Percentiles rank a stretch among this genome's conserved stretches.
phyloP scores from a whole-genome alignment of 2,329 filamentous ascomycete species.

The Epichloe elymi region DNA sequence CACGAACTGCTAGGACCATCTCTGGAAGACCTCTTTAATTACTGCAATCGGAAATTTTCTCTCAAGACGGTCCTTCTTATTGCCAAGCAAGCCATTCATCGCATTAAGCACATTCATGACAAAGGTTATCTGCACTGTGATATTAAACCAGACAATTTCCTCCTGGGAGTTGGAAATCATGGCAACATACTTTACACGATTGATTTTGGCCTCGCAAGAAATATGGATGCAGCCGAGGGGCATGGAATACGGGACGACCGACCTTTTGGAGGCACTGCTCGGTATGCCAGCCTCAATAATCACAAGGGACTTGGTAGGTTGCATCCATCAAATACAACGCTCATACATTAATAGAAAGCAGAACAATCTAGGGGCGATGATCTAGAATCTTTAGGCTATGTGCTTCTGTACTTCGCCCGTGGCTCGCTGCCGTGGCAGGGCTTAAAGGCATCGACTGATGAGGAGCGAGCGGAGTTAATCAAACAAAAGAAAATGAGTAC shows the following conservation, averaged over 20 bases:
- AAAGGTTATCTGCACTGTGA: constrained; percentile 99
- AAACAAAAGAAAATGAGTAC: constrained; percentile 26
- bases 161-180: constrained; percentile 97
- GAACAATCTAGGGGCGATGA: background rate
- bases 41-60: constrained; percentile 99
- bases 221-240: background rate
- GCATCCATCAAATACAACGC: background rate
- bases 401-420: background rate
- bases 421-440: constrained; percentile 1
- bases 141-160: constrained; percentile 99
- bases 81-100: constrained; percentile 94
- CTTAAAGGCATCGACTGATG: constrained; percentile 24
- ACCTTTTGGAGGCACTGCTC: background rate
- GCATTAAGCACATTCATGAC: constrained; percentile 98
- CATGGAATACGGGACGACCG: background rate
- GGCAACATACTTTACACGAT: constrained; percentile 99
- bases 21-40: constrained; percentile 98
- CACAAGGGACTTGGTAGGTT: background rate
- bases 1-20: constrained; percentile 91
- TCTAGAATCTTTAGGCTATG: constrained; percentile 3
- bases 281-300: constrained; percentile 2
- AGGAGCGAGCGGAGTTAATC: constrained; percentile 42
- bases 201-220: constrained; percentile 77
- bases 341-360: background rate
- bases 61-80: constrained; percentile 94